Evolutionary conservation across 2,329 filamentous ascomycete species (phyloP), one percentile per base, ranked within the genome.

Genomic region (Penicillium sp.): DNA sequence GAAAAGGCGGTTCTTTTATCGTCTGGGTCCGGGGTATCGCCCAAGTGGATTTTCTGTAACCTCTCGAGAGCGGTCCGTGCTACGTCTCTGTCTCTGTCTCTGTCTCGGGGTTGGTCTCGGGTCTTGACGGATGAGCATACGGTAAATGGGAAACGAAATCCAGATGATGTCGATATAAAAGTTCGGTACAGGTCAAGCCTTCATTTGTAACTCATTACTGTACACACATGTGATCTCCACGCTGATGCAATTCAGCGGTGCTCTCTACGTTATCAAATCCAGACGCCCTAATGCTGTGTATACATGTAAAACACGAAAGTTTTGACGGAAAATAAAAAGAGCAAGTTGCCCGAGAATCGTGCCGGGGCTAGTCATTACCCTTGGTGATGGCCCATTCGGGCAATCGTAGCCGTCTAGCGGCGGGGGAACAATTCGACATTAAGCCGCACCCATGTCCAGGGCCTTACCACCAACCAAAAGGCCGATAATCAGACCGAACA

Each of bases 401-500:
- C 47, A 51, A 49, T 47, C 56, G 47, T 52, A 54, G 54, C 56
- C 58, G 53, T 62, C 57, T 42, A 26, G 36, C 43, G 34, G 42
- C 42, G 23, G 48, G 38, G 28, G 42, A 43, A 29, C 10, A 26
- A 24, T 28, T 46, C 28, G 45, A 43, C 15, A 47, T 56, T 61
- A 67, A 41, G 60, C 60, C 52, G 63, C 61, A 48, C 70, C 66
- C 57, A 96, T 95, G 58, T 91, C 89, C 23, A 78, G 71, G 24
- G 94, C 91, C 75, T 94, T 95, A 71, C 87, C 83, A 53, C 90
- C 89, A 47, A 97, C 83, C 61, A 99, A 81, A 50, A 99, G 82
- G 42, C 95, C 94, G 63, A 99, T 86, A 68, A 99, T 99, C 59
- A 99, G 82, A 53, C 94, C 95, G 68, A 99, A 99, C 3, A 99